phyloP scores from a whole-genome alignment of 805 yeast species.

The Lipomyces yamanashiensis region DNA sequence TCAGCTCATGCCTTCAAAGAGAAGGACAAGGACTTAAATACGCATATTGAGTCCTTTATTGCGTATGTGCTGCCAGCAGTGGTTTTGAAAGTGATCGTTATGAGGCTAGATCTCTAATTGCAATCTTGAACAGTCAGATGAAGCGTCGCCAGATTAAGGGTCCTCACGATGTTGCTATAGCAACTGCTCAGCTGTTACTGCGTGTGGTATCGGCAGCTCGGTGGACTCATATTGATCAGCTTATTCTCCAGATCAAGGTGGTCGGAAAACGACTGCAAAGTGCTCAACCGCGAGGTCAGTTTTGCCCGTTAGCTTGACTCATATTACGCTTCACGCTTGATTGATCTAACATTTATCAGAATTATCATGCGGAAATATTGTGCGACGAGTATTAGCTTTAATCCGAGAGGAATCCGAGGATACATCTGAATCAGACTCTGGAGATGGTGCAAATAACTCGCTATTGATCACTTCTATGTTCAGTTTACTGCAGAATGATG shows the following conservation, averaged over 20 bases:
- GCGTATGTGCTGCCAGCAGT: constrained; percentile 41
- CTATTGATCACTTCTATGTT: constrained; percentile 86
- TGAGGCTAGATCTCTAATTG: constrained; percentile 2
- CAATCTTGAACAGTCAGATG: constrained; percentile 45
- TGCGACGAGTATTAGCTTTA: constrained; percentile 83
- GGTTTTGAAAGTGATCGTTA: background rate
- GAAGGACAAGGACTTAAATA: constrained; percentile 46
- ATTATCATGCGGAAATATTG: constrained; percentile 85
- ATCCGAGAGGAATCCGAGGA: constrained; percentile 84
- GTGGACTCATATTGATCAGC: constrained; percentile 78
- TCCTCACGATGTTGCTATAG: constrained; percentile 80
- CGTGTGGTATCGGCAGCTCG: constrained; percentile 87
- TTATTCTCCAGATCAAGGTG: constrained; percentile 70
- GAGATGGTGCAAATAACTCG: constrained; percentile 39
- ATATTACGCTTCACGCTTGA: background rate
- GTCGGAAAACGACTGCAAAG: constrained; percentile 69
- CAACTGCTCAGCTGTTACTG: constrained; percentile 83
- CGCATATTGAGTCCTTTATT: constrained; percentile 51
- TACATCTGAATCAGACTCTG: constrained; percentile 40
- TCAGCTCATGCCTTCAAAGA: constrained; percentile 17
- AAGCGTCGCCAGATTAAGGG: constrained; percentile 86
- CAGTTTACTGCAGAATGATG: constrained; percentile 58
- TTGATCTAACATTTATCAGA: constrained; percentile 47
- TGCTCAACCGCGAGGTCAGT: constrained; percentile 74
- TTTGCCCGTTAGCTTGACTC: background rate